A percentile compares a stretch with the other conserved stretches of the same genome.
These are phyloP conservation scores for Solanum virginianum DNA, from an alignment of 257 asterid species.

Conservation along the genomic window DNA sequence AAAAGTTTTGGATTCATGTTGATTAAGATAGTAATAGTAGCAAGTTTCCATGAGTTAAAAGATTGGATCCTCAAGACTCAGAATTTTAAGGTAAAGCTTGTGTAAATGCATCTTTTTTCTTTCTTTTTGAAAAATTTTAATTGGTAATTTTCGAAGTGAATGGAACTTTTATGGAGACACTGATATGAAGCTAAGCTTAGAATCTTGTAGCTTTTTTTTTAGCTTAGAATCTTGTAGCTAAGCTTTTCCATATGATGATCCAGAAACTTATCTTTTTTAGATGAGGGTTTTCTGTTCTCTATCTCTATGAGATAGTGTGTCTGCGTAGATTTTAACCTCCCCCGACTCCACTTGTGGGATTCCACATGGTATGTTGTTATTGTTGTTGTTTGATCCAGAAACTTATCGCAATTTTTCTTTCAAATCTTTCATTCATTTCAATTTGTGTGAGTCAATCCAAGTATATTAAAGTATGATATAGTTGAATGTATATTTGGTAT, in stretches of 20 bases:
- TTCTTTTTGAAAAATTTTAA: background rate
- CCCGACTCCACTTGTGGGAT: too few species aligned
- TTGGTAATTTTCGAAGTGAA: background rate
- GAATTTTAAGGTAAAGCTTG: background rate
- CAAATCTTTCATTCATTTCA: background rate
- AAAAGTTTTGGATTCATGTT: background rate
- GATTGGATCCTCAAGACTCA: background rate
- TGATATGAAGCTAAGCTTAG: background rate
- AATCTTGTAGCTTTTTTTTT: background rate
- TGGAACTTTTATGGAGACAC: background rate
- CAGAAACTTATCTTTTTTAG: background rate
- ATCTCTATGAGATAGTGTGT: too few species aligned
- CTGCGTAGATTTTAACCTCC: too few species aligned
- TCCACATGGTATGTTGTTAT: too few species aligned
- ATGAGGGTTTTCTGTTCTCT: too few species aligned
- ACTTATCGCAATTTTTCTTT: background rate
- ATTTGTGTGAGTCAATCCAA: background rate
- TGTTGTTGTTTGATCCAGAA: background rate
- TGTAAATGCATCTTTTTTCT: background rate
- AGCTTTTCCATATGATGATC: background rate
- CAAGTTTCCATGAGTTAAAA: background rate
- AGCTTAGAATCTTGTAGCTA: background rate
- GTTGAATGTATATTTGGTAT: background rate
- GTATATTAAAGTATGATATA: background rate
- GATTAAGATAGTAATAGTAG: background rate